Evolutionary conservation across 768 basidiomycete genomes (phyloP), one percentile per base, ranked within the genome.

Genomic region (Leccinum pellstonianum): DNA sequence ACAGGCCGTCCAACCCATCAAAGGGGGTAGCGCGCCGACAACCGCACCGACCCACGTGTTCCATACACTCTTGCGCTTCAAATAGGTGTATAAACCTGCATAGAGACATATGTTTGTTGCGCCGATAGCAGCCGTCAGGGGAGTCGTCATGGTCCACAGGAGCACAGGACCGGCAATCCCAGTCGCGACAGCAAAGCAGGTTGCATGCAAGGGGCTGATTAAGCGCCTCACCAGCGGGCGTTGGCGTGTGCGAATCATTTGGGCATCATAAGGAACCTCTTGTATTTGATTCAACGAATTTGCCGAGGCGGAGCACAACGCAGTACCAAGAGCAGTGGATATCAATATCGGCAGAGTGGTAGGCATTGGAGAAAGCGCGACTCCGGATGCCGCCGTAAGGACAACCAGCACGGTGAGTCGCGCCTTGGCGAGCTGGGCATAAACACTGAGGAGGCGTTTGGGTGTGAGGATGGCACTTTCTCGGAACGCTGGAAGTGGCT

Each of bases 1-100:
- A 59, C 91, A 92, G 1, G 97, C 97, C 7, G 96, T 87, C 97
- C 97, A 99, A 46, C 97, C 97, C 91, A 99, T 98, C 54, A 99
- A 76, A 2, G 96, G 95, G 6, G 97, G 97, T 5, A 98, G 79
- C 1, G 81, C 95, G 33, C 97, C 97, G 3, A 99, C 96, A 21
- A 98, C 79, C 0, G 93, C 82, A 10, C 96, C 96, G 17, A 95
- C 85, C 96, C 95, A 98, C 2, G 96, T 99, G 71, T 97, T 99
- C 64, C 78, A 78, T 5, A 90, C 78, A 59, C 82, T 85, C 66
- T 83, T 86, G 17, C 97, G 83, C 73, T 99, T 98, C 77, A 95
- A 79, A 78, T 88, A 91, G 0, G 97, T 99, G 75, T 99, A 99
- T 31, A 88, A 74, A 0, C 90, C 93, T 1, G 95, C 91, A 73